Evolutionary conservation across 441 rosid genomes (phyloP), one percentile per base, ranked within the genome.

Genomic region (Melastoma candidum): DNA sequence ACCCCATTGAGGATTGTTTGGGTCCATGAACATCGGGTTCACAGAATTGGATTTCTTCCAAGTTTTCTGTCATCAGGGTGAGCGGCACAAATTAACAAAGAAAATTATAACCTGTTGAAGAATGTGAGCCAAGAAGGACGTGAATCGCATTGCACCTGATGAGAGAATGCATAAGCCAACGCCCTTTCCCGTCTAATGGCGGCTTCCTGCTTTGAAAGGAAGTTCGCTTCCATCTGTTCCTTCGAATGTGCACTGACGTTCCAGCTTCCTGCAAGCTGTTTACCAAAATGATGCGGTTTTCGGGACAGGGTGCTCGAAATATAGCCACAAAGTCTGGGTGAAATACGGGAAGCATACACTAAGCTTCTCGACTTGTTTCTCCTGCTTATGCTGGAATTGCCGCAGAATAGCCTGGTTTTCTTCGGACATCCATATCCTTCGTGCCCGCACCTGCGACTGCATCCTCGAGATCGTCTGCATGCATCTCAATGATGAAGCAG

Each of bases 391-490:
- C 63, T 81, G 95, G 60, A 84, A 77, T 64, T 85, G 89, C 44
- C 79, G 61, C 17, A 75, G 85, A n/a, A 79, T 80, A 72, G 83
- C 81, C 54, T 75, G 85, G 59, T 93, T 93, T 68, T 93, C 95
- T 72, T 85, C 86, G 0, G 88, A 81, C 74, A 88, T 72, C 63
- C 88, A 72, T 25, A 74, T 75, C 72, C 95, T 81, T 72, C 95
- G 73, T 3, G 76, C 82, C 14, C 81, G 80, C 63, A 93, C 70
- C 72, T 86, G 84, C 56, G 84, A 78, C 68, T 93, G 97, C 62
- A 93, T 61, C 41, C 80, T 84, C 56, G 95, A 85, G 57, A 93
- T 83, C 44, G 90, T 81, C 78, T 88, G 97, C 98, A 92, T 92
- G 70, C 85, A 81, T 56, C 72, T 73, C 63, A 92, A 64, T 5